Conservation (phyloP, 2,329 filamentous ascomycete genomes). For the Alternaria tenuissima region DNA sequence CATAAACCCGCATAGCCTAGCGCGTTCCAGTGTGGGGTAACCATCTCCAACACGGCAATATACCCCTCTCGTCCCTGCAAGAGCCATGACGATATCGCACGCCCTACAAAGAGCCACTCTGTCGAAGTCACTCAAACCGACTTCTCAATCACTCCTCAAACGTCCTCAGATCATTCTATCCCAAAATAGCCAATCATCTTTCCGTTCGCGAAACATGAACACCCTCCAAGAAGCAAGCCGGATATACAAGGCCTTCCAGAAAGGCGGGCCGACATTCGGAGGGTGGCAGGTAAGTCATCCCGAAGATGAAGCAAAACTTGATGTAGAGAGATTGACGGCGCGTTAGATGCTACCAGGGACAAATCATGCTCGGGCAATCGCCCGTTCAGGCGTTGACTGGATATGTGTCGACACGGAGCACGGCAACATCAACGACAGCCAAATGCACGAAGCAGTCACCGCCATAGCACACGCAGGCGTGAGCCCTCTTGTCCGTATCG, state of each 20-base stretch:
- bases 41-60: slow-evolving; percentile 4
- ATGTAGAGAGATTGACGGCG: not conserved
- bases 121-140: not conserved
- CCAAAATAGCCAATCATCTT: not conserved
- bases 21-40: slow-evolving; percentile 29
- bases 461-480: slow-evolving; percentile 56
- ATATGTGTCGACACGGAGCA: slow-evolving; percentile 65
- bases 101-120: slow-evolving; percentile 6
- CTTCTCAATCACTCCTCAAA: not conserved
- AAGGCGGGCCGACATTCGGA: slow-evolving; percentile 61
- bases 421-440: slow-evolving; percentile 63
- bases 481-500: slow-evolving; percentile 58
- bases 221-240: slow-evolving; percentile 64
- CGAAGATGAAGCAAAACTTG: too few relatives aligned
- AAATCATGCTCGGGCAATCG: slow-evolving; percentile 61
- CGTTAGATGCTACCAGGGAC: slow-evolving; percentile 25
- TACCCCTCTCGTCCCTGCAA: slow-evolving; percentile 12
- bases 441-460: slow-evolving; percentile 65
- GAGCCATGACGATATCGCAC: slow-evolving; percentile 23
- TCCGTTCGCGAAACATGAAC: slow-evolving; percentile 40
- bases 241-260: slow-evolving; percentile 60
- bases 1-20: slow-evolving; percentile 17
- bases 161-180: not conserved
- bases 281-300: slow-evolving; percentile 62
- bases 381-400: slow-evolving; percentile 63